Base-by-base conservation (phyloP, 2,329 filamentous ascomycete species). In the Bertia moriformis region DNA sequence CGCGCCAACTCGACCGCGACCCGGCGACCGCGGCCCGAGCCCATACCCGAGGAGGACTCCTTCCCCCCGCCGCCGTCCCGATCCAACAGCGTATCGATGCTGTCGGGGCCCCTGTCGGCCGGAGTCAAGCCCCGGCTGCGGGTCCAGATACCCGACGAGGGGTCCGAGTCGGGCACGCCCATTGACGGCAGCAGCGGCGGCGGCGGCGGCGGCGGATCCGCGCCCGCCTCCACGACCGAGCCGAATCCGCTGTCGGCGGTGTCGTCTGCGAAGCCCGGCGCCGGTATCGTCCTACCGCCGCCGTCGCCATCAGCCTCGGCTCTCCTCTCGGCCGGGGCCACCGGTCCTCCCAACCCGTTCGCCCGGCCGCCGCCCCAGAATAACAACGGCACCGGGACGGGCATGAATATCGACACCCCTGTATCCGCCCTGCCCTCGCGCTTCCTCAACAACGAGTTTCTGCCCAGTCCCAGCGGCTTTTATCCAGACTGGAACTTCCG, bases 331-430 rank as follows among this genome's bases (percentile, higher is more conserved):
- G 91, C 91, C 1, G 91, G 91, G 32, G 89, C 91, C 5, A 82
- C 81, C 27, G 91, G 91, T 0, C 91, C 91, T 13, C 87, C 87
- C 2, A 98, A 98, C 55, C 91, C 91, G 0, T 98, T 96, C 56
- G 91, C 91, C 4, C 73, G 89, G 32, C 91, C 89, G 1, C 73
- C 78, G 18, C 86, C 83, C 3, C 85, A 87, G 18, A 68, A 75
- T 41, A 74, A 70, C 49, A 40, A 40, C 24, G 37, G 37, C 14
- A 29, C 27, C 15, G 32, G 32, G 10, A 33, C 40, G 4, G 48
- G 44, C 18, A 79, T 74, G 57, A 60, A 61, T 44, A 71, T 75
- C 37, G 78, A 91, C 52, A 91, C 91, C 0, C 91, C 91, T 0
- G 87, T 93, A 14, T 94, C 88, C 2, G 88, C 89, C 3, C 66